A percentile compares a stretch with the other conserved stretches of the same genome.
These are phyloP conservation scores for Alternaria sp. DNA, from an alignment of 2,329 filamentous ascomycete species.

Conservation along the genomic window DNA sequence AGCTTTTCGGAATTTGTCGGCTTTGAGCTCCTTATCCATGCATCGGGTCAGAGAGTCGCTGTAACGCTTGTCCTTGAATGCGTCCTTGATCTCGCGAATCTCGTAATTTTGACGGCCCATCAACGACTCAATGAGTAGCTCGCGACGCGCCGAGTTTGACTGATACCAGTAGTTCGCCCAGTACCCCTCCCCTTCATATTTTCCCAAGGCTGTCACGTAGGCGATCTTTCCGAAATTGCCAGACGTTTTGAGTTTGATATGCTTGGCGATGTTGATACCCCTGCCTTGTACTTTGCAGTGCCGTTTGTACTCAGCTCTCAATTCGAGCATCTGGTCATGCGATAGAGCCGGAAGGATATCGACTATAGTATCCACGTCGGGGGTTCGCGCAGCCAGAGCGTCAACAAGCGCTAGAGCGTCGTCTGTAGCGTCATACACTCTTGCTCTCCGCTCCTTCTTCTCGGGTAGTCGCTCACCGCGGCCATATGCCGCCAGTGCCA, in stretches of 20 bases:
- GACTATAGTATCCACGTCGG: slow-evolving; percentile 74
- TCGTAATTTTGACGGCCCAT: slow-evolving; percentile 93
- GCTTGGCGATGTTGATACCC: slow-evolving; percentile 85
- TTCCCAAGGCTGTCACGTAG: slow-evolving; percentile 87
- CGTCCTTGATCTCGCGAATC: slow-evolving; percentile 83
- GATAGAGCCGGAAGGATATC: slow-evolving; percentile 85
- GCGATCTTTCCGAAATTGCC: slow-evolving; percentile 87
- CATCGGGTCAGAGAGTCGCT: slow-evolving; percentile 80
- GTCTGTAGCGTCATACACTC: slow-evolving; percentile 84
- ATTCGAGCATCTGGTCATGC: slow-evolving; percentile 85
- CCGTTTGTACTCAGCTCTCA: slow-evolving; percentile 90
- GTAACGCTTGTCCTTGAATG: slow-evolving; percentile 93
- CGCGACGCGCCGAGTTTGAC: slow-evolving; percentile 80
- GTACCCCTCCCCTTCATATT: slow-evolving; percentile 93
- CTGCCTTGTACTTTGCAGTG: slow-evolving; percentile 84
- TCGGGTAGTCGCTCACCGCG: slow-evolving; percentile 23
- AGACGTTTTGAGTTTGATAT: slow-evolving; percentile 82
- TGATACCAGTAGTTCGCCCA: slow-evolving; percentile 99
- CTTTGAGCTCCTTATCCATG: slow-evolving; percentile 91
- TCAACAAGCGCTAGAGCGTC: slow-evolving; percentile 80
- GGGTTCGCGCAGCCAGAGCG: slow-evolving; percentile 72
- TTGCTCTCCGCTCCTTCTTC: slow-evolving; percentile 65
- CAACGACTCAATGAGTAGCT: slow-evolving; percentile 90
- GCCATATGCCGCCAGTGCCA: slow-evolving; percentile 42
- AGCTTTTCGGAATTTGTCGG: slow-evolving; percentile 94